Conservation (phyloP, 352 stramenopile genomes). For the Globisporangium okanoganense region DNA sequence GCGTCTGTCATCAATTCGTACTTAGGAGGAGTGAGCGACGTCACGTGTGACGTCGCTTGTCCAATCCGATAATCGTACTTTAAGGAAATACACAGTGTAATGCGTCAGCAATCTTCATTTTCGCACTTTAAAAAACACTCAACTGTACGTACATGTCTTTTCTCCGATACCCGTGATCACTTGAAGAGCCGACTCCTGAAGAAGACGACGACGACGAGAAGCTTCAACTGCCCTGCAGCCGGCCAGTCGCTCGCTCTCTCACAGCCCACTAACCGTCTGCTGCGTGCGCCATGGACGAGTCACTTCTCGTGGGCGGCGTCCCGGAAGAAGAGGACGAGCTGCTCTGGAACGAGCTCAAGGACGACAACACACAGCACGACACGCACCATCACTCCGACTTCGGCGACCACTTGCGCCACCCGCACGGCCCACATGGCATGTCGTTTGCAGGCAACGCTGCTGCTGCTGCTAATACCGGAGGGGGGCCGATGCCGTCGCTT, state of each 20-base stretch:
- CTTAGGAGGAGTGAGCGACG: not conserved
- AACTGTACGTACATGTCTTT: not conserved
- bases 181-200: not conserved
- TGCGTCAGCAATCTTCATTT: too few relatives aligned
- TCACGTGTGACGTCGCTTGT: not conserved
- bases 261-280: not conserved
- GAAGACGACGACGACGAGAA: not conserved
- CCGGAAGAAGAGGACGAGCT: constrained; percentile 68
- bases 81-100: too few relatives aligned
- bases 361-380: constrained; percentile 24
- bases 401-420: not conserved
- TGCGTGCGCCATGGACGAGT: constrained; percentile 55
- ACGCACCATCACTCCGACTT: constrained; percentile 9
- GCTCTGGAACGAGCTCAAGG: constrained; percentile 77
- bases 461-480: not conserved
- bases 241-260: not conserved
- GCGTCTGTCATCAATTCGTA: constrained; percentile 4
- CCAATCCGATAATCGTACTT: too few relatives aligned
- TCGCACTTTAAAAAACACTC: not conserved
- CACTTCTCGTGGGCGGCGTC: constrained; percentile 34
- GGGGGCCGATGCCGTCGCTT: constrained; percentile 47
- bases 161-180: too few relatives aligned
- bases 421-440: not conserved
- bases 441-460: not conserved
- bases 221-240: constrained; percentile 3